phyloP scores from a whole-genome alignment of 1,139 yeast species.

The Nematodospora anomalae region DNA sequence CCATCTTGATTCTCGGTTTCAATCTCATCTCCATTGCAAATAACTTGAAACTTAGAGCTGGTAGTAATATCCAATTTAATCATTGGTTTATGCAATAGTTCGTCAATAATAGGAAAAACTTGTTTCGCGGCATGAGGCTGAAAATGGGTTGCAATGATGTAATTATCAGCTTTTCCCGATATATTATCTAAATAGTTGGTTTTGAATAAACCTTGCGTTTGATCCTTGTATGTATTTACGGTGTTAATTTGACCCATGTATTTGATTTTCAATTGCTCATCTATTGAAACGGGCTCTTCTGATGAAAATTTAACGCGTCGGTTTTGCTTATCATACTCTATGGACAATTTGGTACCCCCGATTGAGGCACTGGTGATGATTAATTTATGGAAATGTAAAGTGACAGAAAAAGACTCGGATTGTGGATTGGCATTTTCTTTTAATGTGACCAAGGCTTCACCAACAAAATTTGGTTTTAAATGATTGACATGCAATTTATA shows the following conservation, averaged over 20 bases:
- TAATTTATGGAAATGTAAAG: conserved; percentile 32
- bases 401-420: conserved; percentile 16
- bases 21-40: conserved; percentile 46
- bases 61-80: conserved; percentile 50
- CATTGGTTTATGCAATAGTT: conserved; percentile 52
- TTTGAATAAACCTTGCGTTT: conserved; percentile 66
- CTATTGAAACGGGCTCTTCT: conserved; percentile 11
- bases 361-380: conserved; percentile 28
- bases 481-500: conserved; percentile 46
- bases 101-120: conserved; percentile 69
- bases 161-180: conserved; percentile 48
- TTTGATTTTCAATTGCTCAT: conserved; percentile 9
- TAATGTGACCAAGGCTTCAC: conserved; percentile 40
- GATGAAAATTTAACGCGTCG: conserved; percentile 32
- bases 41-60: conserved; percentile 43
- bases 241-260: conserved; percentile 59
- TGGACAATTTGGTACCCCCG: conserved; percentile 23
- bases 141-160: conserved; percentile 63
- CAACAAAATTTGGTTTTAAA: conserved; percentile 56
- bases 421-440: conserved; percentile 17
- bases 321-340: conserved; percentile 37
- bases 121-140: conserved; percentile 65
- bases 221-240: conserved; percentile 56
- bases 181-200: conserved; percentile 57
- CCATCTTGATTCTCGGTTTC: conserved; percentile 21